Evolutionary conservation across 148 eudicot genomes (phyloP), one percentile per base, ranked within the genome.

Genomic region (Dysphania ambrosioides): DNA sequence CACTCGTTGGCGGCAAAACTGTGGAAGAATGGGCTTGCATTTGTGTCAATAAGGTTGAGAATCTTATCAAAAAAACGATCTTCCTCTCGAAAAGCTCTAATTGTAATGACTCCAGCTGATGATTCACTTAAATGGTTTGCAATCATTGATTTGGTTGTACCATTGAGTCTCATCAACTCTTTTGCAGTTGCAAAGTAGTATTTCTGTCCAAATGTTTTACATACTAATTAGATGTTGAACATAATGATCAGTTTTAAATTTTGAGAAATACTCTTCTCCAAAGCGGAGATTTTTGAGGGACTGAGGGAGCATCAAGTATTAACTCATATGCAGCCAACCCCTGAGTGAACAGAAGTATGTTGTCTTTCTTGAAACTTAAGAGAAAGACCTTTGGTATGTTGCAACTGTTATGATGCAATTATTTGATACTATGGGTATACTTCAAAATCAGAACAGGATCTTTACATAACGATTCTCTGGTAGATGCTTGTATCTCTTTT

Each of bases 51-150:
- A n/a, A 94, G 85, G 56, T 88, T 81, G 18, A 94, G 87, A 80
- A 79, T 89, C 83, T 91, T 90, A 16, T 69, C 78, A 32, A 90
- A 94, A 77, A 94, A 94, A 16, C 96, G 85, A 10, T 87, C 96
- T 80, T 94, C 97, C 81, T 94, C 88, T 72, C 83, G 82, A 53
- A 91, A 93, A 73, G 97, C 97, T 79, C 97, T 86, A 56, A 94
- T 94, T 35, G 93, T 94, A 78, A 83, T 88, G 51, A 88, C 86
- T 41, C 98, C 98, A 8, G 93, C 91, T 51, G 87, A 79, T 34
- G 93, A 88, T 82, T 94, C 96, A n/a, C 97, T 90, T 10, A 94
- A 85, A 84, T 94, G 91, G 84, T 91, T 90, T n/a, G 92, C 96
- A 7, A 94, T 90, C 35, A 83, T 77, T 34, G 98, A 94, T 75